phyloP scores from a whole-genome alignment of 2,329 filamentous ascomycete genomes.

The Neonectria hederae region DNA sequence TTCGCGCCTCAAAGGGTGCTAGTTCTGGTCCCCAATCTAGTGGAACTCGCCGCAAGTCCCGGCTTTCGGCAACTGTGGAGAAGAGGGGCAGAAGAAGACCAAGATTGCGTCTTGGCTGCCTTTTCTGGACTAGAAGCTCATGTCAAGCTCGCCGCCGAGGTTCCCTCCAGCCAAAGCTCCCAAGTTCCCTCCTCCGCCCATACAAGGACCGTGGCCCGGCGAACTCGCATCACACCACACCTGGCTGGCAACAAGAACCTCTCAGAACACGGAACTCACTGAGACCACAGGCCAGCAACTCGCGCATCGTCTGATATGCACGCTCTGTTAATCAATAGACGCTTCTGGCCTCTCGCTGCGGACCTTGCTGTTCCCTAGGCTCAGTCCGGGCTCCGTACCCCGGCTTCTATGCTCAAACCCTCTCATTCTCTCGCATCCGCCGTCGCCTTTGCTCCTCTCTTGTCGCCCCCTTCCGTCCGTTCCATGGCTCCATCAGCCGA shows the following conservation, averaged over 20 bases:
- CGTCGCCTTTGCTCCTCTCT: not conserved
- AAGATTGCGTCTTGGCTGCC: slow-evolving; percentile 46
- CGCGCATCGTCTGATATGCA: slow-evolving; percentile 7
- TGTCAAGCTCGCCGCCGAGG: slow-evolving; percentile 8
- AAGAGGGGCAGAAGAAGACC: slow-evolving; percentile 15
- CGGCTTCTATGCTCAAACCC: slow-evolving; percentile 13
- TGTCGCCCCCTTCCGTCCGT: slow-evolving; percentile 10
- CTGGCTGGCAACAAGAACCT: not conserved
- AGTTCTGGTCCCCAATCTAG: not conserved
- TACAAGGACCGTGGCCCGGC: slow-evolving; percentile 6
- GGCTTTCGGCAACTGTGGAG: slow-evolving; percentile 22
- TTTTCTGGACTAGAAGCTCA: slow-evolving; percentile 40
- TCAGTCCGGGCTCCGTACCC: slow-evolving; percentile 16
- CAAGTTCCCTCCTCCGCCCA: not conserved
- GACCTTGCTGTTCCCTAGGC: slow-evolving; percentile 23
- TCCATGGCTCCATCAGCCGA: slow-evolving; percentile 39
- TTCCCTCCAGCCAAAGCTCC: not conserved
- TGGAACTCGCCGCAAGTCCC: not conserved
- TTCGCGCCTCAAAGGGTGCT: not conserved
- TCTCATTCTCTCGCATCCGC: slow-evolving; percentile 20
- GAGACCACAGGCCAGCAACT: slow-evolving; percentile 1
- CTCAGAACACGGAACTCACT: not conserved
- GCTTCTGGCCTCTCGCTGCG: slow-evolving; percentile 30
- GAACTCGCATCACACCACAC: slow-evolving; percentile 3
- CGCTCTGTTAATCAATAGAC: slow-evolving; percentile 33